A percentile compares a stretch with the other conserved stretches of the same genome.
phyloP scores from a whole-genome alignment of 2,329 filamentous ascomycete species.

The Paraconiothyrium sp. region DNA sequence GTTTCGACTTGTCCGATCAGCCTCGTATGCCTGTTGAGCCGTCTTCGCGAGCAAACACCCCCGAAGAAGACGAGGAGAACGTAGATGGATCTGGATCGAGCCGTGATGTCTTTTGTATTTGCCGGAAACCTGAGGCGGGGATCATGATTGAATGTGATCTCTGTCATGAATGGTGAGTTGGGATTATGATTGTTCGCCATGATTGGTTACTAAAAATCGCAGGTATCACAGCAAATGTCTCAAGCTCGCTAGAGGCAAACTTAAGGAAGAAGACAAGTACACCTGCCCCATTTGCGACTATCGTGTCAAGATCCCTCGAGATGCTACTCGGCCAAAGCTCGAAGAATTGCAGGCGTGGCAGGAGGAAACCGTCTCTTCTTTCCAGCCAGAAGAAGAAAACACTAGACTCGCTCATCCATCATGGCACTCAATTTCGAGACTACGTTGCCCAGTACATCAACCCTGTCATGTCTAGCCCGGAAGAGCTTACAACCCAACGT shows the following conservation, averaged over 20 bases:
- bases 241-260: constrained; percentile 96
- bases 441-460: constrained; percentile 85
- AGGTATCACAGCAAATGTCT: constrained; percentile 98
- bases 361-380: constrained; percentile 78
- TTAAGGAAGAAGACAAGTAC: constrained; percentile 98
- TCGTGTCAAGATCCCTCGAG: constrained; percentile 94
- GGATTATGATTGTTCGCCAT: no score
- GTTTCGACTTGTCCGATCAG: constrained; percentile 90
- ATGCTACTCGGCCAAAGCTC: constrained; percentile 92
- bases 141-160: constrained; percentile 99
- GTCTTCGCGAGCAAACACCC: constrained; percentile 81
- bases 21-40: constrained; percentile 92
- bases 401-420: constrained; percentile 84
- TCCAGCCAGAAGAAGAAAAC: constrained; percentile 96
- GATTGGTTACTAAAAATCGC: constrained; percentile 35
- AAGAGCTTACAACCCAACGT: constrained; percentile 87
- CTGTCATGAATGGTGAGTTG: constrained; percentile 90
- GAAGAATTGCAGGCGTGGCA: constrained; percentile 88
- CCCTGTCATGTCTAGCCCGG: constrained; percentile 79
- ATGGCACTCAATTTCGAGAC: constrained; percentile 83
- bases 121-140: constrained; percentile 88
- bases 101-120: constrained; percentile 96
- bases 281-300: constrained; percentile 98
- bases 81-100: constrained; percentile 58
- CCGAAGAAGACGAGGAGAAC: constrained; percentile 57